A percentile compares a stretch with the other conserved stretches of the same genome.
Conservation (phyloP, 345 rosid species). For the Nasturtium officinale region DNA sequence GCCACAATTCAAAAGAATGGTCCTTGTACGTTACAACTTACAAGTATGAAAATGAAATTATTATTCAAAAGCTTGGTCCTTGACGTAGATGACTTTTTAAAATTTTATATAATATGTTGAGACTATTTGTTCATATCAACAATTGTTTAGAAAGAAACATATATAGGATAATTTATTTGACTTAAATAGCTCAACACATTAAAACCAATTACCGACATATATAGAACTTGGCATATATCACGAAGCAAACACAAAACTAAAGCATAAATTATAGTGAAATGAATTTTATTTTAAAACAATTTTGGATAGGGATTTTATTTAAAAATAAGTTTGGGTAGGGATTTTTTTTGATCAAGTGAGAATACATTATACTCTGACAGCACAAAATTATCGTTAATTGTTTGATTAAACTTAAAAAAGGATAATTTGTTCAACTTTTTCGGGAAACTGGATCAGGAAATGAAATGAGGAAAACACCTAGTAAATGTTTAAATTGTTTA, state of each 20-base stretch:
- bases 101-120: neutral
- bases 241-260: neutral
- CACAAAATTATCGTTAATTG: neutral
- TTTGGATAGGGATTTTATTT: too few relatives aligned
- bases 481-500: neutral
- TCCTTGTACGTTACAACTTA: conserved; percentile 17
- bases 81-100: neutral
- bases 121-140: neutral
- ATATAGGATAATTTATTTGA: neutral
- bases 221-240: neutral
- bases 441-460: too few relatives aligned
- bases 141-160: neutral
- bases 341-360: too few relatives aligned
- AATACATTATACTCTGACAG: too few relatives aligned
- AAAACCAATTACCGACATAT: neutral
- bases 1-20: conserved; percentile 4
- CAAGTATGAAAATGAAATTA: neutral
- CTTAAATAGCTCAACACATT: neutral
- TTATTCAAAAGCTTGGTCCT: conserved; percentile 5
- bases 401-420: neutral
- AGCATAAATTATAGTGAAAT: neutral
- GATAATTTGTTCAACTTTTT: neutral
- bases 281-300: neutral
- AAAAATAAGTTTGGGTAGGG: too few relatives aligned
- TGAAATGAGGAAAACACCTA: too few relatives aligned